Evolutionary conservation across 108 stramenopile species (phyloP), one percentile per base, ranked within the genome.

Genomic region (Schizochytrium sp.): DNA sequence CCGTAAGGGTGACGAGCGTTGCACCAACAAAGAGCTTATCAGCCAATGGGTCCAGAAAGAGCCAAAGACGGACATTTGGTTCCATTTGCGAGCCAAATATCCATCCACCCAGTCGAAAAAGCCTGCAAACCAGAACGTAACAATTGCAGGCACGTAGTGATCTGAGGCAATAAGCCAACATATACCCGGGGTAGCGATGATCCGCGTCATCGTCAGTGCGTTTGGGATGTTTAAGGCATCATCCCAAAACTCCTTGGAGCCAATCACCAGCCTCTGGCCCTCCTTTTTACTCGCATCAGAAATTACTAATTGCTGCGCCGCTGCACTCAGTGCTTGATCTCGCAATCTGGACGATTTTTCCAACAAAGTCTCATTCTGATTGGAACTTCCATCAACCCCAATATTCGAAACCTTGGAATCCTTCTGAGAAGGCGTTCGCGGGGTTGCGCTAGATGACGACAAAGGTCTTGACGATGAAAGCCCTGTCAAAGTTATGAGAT

Each of bases 91-190:
- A 5, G 76, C 76, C 45, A 83, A 40, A 28, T 83, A 83, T 3
- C 76, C 76, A 42, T 83, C 76, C 38, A 83, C 50, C 76, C 76
- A 83, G 76, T 83, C 76, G 53, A 83, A 42, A 28, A 83, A 83
- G 12, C 76, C 76, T 5, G 76, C 76, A 83, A 83, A 13, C 76
- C 76, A 83, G 47, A 83, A 83, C 15, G 17, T 50, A 5, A 28
- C 76, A 10, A 83, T 83, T 2, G 76, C 76, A 83, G 15, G 47
- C 40, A 55, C 5, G 53, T 55, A 83, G 5, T 55, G 47, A n/a
- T 83, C 76, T 3, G 47, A n/a, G 0, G 76, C 47, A 40, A 83
- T 83, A 53, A 83, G 76, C 50, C 53, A 83, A 40, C 76, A 83
- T 1, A 83, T 83, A 7, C 76, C 76, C 49, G 76, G 76, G 28